Evolutionary conservation across 352 stramenopile species (phyloP).

Genomic region (Pythium grandisporangium): DNA sequence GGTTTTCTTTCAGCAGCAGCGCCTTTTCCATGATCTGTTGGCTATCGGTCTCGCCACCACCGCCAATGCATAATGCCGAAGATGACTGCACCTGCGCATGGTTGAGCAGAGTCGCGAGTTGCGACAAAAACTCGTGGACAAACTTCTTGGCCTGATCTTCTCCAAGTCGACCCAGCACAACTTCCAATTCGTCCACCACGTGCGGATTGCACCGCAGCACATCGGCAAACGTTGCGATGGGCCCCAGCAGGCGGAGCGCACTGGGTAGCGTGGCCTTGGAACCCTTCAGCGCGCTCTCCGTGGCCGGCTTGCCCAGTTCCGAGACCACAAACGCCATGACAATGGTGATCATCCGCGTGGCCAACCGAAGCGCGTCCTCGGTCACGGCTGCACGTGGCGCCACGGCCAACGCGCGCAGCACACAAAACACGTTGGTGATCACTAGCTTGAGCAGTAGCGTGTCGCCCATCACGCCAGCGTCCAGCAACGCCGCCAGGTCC

Average conservation of each 20-base stretch:
- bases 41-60: conserved; percentile 12
- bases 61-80: too few relatives aligned
- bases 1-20: conserved; percentile 57
- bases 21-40: conserved; percentile 23
- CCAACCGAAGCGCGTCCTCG: conserved; percentile 48
- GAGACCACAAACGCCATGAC: conserved; percentile 44
- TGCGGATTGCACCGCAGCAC: conserved; percentile 43
- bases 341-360: conserved; percentile 25
- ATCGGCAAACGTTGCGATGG: conserved; percentile 59
- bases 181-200: conserved; percentile 33
- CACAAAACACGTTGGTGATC: conserved; percentile 72
- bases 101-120: conserved; percentile 48
- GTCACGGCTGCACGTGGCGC: conserved; percentile 9
- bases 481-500: conserved; percentile 44
- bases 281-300: conserved; percentile 6
- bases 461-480: conserved; percentile 55
- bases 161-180: conserved; percentile 12
- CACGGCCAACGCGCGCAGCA: conserved; percentile 43
- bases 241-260: conserved; percentile 31
- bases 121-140: conserved; percentile 28
- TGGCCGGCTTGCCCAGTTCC: conserved; percentile 13
- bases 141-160: conserved; percentile 15
- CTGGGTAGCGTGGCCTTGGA: conserved; percentile 14
- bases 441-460: conserved; percentile 71
- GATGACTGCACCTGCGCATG: conserved; percentile 26